Conservation (phyloP, 495 filamentous ascomycete genomes). For the Talaromyces liani region DNA sequence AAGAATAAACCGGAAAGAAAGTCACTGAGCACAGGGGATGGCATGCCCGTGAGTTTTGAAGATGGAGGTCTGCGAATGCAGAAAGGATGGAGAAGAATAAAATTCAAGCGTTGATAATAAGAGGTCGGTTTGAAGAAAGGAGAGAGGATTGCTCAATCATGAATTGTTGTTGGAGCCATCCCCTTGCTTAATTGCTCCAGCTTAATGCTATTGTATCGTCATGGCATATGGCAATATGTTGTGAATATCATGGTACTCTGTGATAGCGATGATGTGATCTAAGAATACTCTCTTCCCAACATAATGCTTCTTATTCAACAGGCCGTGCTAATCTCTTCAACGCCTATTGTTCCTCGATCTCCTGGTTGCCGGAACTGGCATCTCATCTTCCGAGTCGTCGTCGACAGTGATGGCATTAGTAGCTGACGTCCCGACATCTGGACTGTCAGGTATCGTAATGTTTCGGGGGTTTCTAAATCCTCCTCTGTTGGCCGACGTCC, state of each 20-base stretch:
- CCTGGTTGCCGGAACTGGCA: slow-evolving; percentile 22
- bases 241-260: not conserved
- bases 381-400: slow-evolving; percentile 32
- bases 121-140: not conserved
- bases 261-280: not conserved
- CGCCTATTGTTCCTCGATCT: slow-evolving; percentile 12
- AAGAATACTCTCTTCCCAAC: not conserved
- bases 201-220: slow-evolving; percentile 3
- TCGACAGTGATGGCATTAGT: slow-evolving; percentile 19
- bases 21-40: not conserved
- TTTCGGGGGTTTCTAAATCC: not conserved
- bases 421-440: slow-evolving; percentile 13
- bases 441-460: not conserved
- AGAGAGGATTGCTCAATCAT: not conserved
- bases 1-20: not conserved
- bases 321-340: not conserved
- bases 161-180: not conserved
- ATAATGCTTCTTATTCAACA: not conserved
- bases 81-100: not conserved
- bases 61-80: not conserved
- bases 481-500: not conserved
- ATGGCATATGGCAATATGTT: slow-evolving; percentile 3
- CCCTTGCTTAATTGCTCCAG: not conserved
- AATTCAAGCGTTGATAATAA: not conserved
- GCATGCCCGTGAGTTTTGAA: not conserved